Evolutionary conservation across 2,329 filamentous ascomycete genomes (phyloP), one percentile per base, ranked within the genome.

Genomic region (Pseudogymnoascus sp.): DNA sequence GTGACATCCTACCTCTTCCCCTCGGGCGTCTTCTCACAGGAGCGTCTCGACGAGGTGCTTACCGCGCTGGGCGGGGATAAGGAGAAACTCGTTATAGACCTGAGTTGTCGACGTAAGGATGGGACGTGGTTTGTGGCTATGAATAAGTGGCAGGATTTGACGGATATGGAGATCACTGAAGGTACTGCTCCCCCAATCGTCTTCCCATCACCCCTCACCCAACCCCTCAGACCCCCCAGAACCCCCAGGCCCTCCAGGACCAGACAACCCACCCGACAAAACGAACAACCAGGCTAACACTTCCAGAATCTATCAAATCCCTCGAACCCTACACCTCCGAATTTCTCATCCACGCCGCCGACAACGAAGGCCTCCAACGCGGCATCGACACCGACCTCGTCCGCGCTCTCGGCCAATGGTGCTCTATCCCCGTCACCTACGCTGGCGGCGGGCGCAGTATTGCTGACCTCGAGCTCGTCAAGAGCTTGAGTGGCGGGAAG

Each of bases 101-200:
- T 99, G 23, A 96, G 92, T 76, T 99, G 95, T 74, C 86, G 95
- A 61, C 82, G 87, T 64, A 88, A 87, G 65, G 78, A 81, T 3
- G 80, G 88, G 63, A 88, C 80, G 40, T 99, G 95, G 95, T 92
- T 90, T 71, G 95, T 99, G n/a, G 93, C 95, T 63, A 99, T 96
- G 88, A 91, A 99, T 76, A 96, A 96, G 75, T 99, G 95, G 95
- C 95, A 97, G 80, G 96, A 91, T 1, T 88, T 97, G 63, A 97
- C 95, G 1, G 91, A 97, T 71, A 96, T 96, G 87, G 91, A 97
- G 74, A 86, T 99, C 67, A 93, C 88, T 67, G 81, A 90, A 81
- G 90, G 93, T 93, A 77, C 66, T 75, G 68, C 19, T 61, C 61
- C 56, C n/a, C 15, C 17, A 62, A 35, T 31, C 21, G 17, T n/a